Conservation (phyloP, 129 eudicot species). For the Daucus carota region DH1_v3.0 NC_030387.2:38985001-38985500, state of each 20-base stretch:
- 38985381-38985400: no score
- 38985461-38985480: not conserved
- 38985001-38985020: conserved; percentile 96
- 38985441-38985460: not conserved
- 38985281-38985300: conserved; percentile 73
- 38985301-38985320: conserved; percentile 83
- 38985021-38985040: conserved; percentile 96
- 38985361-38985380: not conserved
- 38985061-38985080: conserved; percentile 97
- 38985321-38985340: not conserved
- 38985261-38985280: conserved; percentile 77
- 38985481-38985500: no score
- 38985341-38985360: not conserved
- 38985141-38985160: not conserved
- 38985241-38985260: conserved; percentile 74
- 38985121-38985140: conserved; percentile 48
- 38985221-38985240: conserved; percentile 84
- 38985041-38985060: conserved; percentile 77
- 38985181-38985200: conserved; percentile 20
- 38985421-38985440: not conserved
- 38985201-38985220: conserved; percentile 77
- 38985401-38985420: no score
- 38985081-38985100: conserved; percentile 80
- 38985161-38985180: not conserved
- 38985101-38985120: conserved; percentile 88